phyloP scores from a whole-genome alignment of 345 rosid genomes.

The Populus euphratica region DNA sequence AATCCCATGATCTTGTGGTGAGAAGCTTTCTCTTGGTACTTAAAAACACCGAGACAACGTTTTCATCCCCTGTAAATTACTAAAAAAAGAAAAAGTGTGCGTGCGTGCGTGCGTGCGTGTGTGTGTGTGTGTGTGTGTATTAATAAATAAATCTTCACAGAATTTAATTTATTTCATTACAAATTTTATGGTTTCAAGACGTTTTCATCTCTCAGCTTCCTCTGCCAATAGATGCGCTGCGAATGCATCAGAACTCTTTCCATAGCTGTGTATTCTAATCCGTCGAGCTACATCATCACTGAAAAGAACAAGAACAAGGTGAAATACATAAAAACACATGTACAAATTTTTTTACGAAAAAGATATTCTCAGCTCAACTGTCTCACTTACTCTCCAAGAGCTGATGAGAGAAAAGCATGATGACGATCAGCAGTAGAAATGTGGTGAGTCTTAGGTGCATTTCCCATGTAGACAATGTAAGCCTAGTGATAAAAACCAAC shows the following conservation, averaged over 20 bases:
- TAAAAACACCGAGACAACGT: constrained; percentile 2
- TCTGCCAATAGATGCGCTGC: neutral
- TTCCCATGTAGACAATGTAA: neutral
- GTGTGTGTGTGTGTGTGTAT: neutral
- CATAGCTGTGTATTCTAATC: neutral
- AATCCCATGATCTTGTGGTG: constrained; percentile 5
- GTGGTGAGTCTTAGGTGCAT: neutral
- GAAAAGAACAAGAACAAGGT: neutral
- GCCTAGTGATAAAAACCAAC: neutral
- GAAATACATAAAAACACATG: too few species aligned
- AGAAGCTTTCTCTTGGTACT: neutral
- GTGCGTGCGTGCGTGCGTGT: fast-evolving
- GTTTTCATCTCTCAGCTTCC: neutral
- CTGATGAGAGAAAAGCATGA: neutral
- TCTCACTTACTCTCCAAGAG: neutral
- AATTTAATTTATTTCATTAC: too few species aligned
- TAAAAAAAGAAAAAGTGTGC: neutral
- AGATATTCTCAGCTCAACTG: neutral
- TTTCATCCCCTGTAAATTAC: neutral
- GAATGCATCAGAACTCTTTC: neutral
- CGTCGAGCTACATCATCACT: neutral
- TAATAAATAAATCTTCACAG: too few species aligned
- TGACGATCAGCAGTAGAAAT: neutral
- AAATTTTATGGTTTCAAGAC: neutral
- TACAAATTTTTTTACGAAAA: too few species aligned